A percentile compares a stretch with the other conserved stretches of the same genome.
Evolutionary conservation across 495 filamentous ascomycete genomes (phyloP).

Genomic region (Thozetella sp.): DNA sequence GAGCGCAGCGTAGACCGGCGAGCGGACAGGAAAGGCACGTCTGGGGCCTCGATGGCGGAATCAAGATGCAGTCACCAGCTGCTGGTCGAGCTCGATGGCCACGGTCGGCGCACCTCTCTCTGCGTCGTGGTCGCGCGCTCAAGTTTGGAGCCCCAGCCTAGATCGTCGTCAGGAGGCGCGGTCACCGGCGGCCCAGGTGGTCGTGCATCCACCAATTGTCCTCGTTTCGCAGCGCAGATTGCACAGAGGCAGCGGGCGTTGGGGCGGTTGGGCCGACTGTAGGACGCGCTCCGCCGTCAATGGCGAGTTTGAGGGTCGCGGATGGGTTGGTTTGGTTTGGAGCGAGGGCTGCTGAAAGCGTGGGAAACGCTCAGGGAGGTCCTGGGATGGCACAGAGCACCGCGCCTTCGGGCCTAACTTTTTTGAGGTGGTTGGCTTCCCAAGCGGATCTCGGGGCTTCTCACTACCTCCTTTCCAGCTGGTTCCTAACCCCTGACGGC

Average conservation of each 20-base stretch:
- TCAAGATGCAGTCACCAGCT: background rate
- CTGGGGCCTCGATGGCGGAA: background rate
- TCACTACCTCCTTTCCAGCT: background rate
- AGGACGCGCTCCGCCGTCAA: conserved; percentile 14
- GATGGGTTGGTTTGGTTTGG: conserved; percentile 2
- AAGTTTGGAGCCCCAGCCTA: background rate
- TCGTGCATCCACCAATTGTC: background rate
- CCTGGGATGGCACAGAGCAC: conserved; percentile 7
- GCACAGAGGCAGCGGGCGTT: conserved; percentile 4
- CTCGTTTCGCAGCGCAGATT: background rate
- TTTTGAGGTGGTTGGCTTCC: conserved; percentile 16
- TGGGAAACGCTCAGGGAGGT: conserved; percentile 1
- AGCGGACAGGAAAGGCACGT: background rate
- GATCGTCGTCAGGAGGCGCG: background rate
- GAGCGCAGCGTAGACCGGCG: background rate
- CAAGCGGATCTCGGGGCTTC: conserved; percentile 17
- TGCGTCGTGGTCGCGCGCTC: too few relatives aligned
- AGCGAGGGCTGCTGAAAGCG: too few relatives aligned
- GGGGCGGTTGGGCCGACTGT: conserved; percentile 5
- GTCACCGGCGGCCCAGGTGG: background rate
- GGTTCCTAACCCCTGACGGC: background rate
- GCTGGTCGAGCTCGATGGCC: background rate
- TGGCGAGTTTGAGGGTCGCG: conserved; percentile 12
- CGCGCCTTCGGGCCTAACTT: conserved; percentile 16
- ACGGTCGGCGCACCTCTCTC: background rate